Evolutionary conservation across 129 eudicot genomes (phyloP).

Genomic region (Chrysanthemum lavandulifolium): DNA sequence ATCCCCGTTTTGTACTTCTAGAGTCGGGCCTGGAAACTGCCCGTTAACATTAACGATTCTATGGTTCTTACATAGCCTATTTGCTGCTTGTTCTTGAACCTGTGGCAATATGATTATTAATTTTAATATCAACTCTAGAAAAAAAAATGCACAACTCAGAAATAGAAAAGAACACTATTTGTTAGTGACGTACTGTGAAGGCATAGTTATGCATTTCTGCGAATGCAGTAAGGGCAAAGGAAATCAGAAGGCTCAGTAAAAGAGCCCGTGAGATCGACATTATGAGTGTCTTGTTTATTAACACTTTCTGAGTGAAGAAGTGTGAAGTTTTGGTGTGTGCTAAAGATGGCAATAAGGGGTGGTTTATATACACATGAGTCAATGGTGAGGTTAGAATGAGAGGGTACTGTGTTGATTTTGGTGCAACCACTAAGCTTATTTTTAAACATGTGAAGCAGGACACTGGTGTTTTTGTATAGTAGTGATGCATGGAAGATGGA

Average conservation of each 20-base stretch:
- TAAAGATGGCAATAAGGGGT: constrained; percentile 16
- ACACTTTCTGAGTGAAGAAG: constrained; percentile 20
- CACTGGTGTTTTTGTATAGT: constrained; percentile 13
- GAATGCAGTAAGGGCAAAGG: constrained; percentile 35
- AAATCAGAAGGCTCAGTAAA: constrained; percentile 23
- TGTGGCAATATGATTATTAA: constrained; percentile 20
- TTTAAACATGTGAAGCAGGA: constrained; percentile 19
- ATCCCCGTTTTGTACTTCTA: constrained; percentile 66
- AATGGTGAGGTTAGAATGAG: constrained; percentile 26
- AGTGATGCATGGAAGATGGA: constrained; percentile 24
- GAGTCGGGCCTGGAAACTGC: constrained; percentile 78
- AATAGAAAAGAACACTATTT: neutral
- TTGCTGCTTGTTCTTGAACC: constrained; percentile 70
- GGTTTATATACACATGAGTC: constrained; percentile 28
- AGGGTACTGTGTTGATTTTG: constrained; percentile 32
- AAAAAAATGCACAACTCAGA: neutral
- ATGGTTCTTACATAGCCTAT: constrained; percentile 66
- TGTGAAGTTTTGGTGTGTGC: constrained; percentile 30
- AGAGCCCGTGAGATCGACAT: constrained; percentile 29
- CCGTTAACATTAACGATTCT: constrained; percentile 74
- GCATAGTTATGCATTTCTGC: constrained; percentile 52
- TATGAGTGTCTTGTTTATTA: neutral
- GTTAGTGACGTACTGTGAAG: constrained; percentile 40
- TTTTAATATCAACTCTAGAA: neutral
- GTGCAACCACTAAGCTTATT: constrained; percentile 39